Percentiles rank a stretch among this genome's conserved stretches.
Conservation (phyloP, 768 basidiomycete genomes). For the Hygrocybe punicea region DNA sequence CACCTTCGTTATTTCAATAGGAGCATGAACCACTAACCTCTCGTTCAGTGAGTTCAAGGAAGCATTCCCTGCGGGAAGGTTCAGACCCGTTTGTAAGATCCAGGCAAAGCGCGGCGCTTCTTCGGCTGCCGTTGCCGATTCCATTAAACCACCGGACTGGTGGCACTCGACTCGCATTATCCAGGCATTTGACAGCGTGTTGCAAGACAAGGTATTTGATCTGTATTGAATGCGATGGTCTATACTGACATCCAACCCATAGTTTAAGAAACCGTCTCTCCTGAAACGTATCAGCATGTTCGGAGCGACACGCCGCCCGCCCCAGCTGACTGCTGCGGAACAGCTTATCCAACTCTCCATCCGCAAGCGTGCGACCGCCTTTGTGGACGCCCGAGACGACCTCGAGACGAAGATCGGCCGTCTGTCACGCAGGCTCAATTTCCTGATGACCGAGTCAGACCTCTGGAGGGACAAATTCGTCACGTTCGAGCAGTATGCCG, state of each 20-base stretch:
- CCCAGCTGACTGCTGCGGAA: slow-evolving; percentile 74
- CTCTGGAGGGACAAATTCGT: slow-evolving; percentile 93
- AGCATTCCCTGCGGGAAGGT: slow-evolving; percentile 88
- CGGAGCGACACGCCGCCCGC: slow-evolving; percentile 64
- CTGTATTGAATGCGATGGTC: slow-evolving; percentile 1
- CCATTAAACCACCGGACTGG: slow-evolving; percentile 88
- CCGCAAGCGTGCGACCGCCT: slow-evolving; percentile 89
- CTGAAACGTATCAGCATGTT: slow-evolving; percentile 81
- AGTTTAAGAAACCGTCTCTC: slow-evolving; percentile 88
- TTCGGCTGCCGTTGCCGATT: slow-evolving; percentile 79
- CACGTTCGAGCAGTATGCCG: slow-evolving; percentile 90
- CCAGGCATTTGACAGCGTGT: slow-evolving; percentile 82
- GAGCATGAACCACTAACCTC: slow-evolving; percentile 6
- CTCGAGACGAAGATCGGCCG: slow-evolving; percentile 92
- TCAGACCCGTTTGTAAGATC: slow-evolving; percentile 88
- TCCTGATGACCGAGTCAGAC: slow-evolving; percentile 87
- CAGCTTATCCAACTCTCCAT: slow-evolving; percentile 85
- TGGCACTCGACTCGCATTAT: slow-evolving; percentile 92
- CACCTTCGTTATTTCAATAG: neutral
- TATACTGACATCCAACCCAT: slow-evolving; percentile 7
- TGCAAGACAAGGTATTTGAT: slow-evolving; percentile 68
- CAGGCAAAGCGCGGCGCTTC: slow-evolving; percentile 80
- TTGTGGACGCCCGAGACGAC: slow-evolving; percentile 90
- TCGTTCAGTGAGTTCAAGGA: slow-evolving; percentile 81
- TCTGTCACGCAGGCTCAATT: slow-evolving; percentile 79